Evolutionary conservation across 495 filamentous ascomycete species (phyloP).

Genomic region (Lophiotrema nucula): DNA sequence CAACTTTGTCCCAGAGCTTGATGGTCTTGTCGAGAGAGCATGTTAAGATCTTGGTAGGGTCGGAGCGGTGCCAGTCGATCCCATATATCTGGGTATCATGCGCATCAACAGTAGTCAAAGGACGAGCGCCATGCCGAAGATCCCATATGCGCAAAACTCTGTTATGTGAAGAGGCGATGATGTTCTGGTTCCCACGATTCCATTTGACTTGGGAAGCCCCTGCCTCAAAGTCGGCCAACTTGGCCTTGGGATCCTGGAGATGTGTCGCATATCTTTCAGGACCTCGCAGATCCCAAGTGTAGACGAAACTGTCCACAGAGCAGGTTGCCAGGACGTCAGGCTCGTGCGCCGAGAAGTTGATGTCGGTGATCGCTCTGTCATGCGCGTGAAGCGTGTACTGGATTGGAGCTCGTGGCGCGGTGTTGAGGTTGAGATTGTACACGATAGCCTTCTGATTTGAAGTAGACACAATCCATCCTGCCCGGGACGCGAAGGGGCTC

Average conservation of each 20-base stretch:
- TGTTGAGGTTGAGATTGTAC: constrained; percentile 80
- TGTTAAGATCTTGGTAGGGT: constrained; percentile 69
- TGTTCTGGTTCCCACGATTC: constrained; percentile 79
- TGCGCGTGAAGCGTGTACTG: constrained; percentile 91
- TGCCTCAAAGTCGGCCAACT: constrained; percentile 89
- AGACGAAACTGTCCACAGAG: constrained; percentile 87
- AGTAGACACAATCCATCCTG: constrained; percentile 91
- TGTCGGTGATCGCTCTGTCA: constrained; percentile 87
- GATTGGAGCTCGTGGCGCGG: constrained; percentile 67
- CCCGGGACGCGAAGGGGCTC: constrained; percentile 86
- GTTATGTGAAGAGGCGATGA: constrained; percentile 89
- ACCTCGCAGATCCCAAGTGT: constrained; percentile 85
- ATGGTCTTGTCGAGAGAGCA: constrained; percentile 91
- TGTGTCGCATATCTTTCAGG: constrained; percentile 70
- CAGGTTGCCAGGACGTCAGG: constrained; percentile 88
- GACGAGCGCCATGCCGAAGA: constrained; percentile 72
- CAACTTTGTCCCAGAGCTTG: constrained; percentile 87
- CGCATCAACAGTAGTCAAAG: constrained; percentile 78
- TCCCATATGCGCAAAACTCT: constrained; percentile 88
- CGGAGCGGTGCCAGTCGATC: constrained; percentile 86
- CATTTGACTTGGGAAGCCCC: constrained; percentile 96
- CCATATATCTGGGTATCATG: constrained; percentile 97
- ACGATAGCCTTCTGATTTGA: constrained; percentile 93
- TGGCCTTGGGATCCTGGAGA: constrained; percentile 7
- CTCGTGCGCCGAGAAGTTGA: constrained; percentile 94